These are phyloP conservation scores for Fusarium equiseti DNA, from an alignment of 2,329 filamentous ascomycete genomes.

Conservation along the genomic window DNA sequence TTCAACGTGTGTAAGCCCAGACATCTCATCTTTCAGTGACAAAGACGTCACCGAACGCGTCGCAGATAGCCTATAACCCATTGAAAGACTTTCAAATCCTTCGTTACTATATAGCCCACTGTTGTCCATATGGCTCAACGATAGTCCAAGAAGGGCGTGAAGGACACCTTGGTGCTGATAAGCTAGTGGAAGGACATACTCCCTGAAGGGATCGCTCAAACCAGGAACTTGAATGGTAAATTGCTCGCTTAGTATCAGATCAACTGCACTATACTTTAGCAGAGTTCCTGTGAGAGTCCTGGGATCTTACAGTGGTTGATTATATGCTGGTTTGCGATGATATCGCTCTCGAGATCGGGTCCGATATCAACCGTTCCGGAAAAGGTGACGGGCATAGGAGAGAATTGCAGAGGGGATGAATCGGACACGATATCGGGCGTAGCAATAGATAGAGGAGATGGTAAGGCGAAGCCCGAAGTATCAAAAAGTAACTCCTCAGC, in stretches of 20 bases:
- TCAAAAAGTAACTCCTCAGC: not conserved
- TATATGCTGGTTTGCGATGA: constrained; percentile 8
- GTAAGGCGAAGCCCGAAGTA: not conserved
- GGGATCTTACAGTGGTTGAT: constrained; percentile 25
- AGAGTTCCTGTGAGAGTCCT: fast-evolving
- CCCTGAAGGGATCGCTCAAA: constrained; percentile 40
- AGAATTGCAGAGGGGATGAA: fast-evolving
- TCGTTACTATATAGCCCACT: constrained; percentile 23
- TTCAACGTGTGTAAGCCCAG: constrained; percentile 23
- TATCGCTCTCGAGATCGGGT: constrained; percentile 11
- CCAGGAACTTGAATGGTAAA: constrained; percentile 38
- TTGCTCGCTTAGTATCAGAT: constrained; percentile 34
- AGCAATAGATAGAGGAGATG: constrained; percentile 2
- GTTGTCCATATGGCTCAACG: constrained; percentile 44
- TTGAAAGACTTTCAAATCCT: constrained; percentile 24
- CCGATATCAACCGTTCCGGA: not conserved
- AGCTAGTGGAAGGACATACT: constrained; percentile 43
- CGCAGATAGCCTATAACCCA: constrained; percentile 43
- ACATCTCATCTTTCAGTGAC: constrained; percentile 32
- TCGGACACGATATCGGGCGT: not conserved
- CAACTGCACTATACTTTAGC: constrained; percentile 29
- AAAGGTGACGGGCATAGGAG: not conserved
- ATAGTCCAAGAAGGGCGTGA: constrained; percentile 46
- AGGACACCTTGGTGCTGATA: constrained; percentile 45
- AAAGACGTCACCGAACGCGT: constrained; percentile 39